Evolutionary conservation across 148 eudicot genomes (phyloP).

Genomic region (Rhododendron vialii): DNA sequence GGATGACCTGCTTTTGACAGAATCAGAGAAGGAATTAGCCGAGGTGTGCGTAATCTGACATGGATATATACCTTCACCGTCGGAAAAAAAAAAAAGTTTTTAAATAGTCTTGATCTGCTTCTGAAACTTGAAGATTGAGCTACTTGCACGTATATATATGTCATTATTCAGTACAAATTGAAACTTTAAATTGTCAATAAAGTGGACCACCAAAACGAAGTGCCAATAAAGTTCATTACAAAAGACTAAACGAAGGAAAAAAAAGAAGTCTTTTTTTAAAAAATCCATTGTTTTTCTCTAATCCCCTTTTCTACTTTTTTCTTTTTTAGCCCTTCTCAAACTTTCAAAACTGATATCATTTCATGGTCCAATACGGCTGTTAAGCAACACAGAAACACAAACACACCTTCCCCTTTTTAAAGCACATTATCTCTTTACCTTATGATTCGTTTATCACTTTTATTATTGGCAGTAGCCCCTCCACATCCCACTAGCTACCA

Average conservation of each 20-base stretch:
- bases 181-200: constrained; percentile 35
- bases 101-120: neutral
- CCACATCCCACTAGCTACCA: neutral
- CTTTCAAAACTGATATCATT: constrained; percentile 29
- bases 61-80: too few relatives aligned
- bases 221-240: constrained; percentile 31
- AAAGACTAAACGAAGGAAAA: constrained; percentile 23
- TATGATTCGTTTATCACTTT: constrained; percentile 13
- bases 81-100: neutral
- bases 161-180: neutral
- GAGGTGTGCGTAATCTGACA: neutral
- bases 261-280: constrained; percentile 11
- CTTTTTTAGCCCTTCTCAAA: constrained; percentile 7
- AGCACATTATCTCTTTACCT: constrained; percentile 25
- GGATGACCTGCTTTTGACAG: neutral
- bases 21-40: neutral
- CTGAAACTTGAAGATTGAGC: neutral
- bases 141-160: neutral
- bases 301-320: neutral
- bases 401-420: constrained; percentile 13
- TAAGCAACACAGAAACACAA: constrained; percentile 22
- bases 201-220: constrained; percentile 19
- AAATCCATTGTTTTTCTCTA: neutral
- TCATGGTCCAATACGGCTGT: constrained; percentile 28
- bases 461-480: neutral